Base-by-base conservation (phyloP, 2,329 filamentous ascomycete genomes). In the Metarhizium rileyi region DNA sequence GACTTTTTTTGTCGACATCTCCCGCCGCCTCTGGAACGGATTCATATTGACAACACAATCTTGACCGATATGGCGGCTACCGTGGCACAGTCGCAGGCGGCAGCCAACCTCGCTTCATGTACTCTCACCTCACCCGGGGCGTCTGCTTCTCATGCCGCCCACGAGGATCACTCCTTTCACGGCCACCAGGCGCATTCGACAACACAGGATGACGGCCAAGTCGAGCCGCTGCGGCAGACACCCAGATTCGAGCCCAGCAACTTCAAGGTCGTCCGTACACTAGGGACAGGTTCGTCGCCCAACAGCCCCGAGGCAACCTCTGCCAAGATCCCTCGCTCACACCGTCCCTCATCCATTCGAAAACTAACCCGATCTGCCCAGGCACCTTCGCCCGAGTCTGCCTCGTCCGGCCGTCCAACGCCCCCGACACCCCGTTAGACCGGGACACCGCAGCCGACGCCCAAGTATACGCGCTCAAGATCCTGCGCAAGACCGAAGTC, bases 321-420 rank as follows among this genome's bases (percentile, higher is more conserved):
- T 5, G 30, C 35, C 16, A 9, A 5, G 18, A 38, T 20, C 4
- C 35, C 10, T 10, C 28, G 28, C 3, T 12, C 14, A n/a, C 33
- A 5, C 14, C 14, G 6, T 16, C 6, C 35, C 20, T 20, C 8
- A 20, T 7, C n/a, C 16, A 9, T 14, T 38, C 16, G 3, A 38
- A 20, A 18, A 16, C 36, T 27, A 14, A 42, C 23, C 16, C 5
- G 1, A 7, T n/a, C 6, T 3, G 4, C 22, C 9, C 33, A 83
- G 84, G 86, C 55, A 90, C 86, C 12, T 93, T 93, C 71, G 87
- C 87, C 56, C 77, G 87, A 55, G 87, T 93, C 43, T 90, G 85
- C 73, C 79, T 91, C 53, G 86, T 87, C 47, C 81, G 80, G 52
- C 77, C 87, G 35, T 75, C 78, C 40, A 74, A 75, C 56, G 71